Base-by-base conservation (phyloP, 257 asterid genomes). In the Solanum sejunctum region DNA sequence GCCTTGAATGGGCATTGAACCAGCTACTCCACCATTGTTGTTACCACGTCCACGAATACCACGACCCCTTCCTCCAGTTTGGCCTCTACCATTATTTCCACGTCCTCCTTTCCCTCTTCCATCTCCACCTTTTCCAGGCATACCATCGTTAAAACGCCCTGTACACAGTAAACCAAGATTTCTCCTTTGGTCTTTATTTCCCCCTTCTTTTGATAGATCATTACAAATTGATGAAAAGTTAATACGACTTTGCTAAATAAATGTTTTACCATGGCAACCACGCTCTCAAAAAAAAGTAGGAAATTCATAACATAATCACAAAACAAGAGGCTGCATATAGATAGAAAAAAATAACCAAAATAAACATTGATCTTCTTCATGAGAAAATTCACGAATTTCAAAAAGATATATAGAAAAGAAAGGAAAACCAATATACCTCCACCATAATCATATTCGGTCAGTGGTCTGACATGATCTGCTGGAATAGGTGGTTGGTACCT, bases 401-500 rank as follows among this genome's bases (percentile, higher is more conserved):
- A 5, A 70, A 70, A 11, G 43, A 82, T 13, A 36, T 43, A 58
- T 7, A 60, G 26, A 36, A n/a, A 55, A 20, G 10, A 43, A 18
- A 60, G 7, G 18, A 32, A 63, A 16, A 67, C 13, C 51, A 64
- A 28, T 58, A 8, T 84, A 84, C 86, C 82, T 73, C 86, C 82
- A 73, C 52, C 83, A 26, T 72, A 84, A 43, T 75, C 86, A 75
- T 73, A 60, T 75, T 61, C 83, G 32, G 13, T 64, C 43, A 75
- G n/a, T 84, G 84, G 75, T 17, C 69, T 75, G 3, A 84, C 84
- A 60, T 84, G 86, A 84, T 84, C 84, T 57, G 86, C 61, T 58
- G 86, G 86, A 84, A 84, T 75, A 39, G 86, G 79, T 16, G 86
- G 66, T 6, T 84, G 86, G 75, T 84, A 84, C 77, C 86, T 58